Conservation (phyloP, 768 basidiomycete species). For the Tylopilus sp. region DNA sequence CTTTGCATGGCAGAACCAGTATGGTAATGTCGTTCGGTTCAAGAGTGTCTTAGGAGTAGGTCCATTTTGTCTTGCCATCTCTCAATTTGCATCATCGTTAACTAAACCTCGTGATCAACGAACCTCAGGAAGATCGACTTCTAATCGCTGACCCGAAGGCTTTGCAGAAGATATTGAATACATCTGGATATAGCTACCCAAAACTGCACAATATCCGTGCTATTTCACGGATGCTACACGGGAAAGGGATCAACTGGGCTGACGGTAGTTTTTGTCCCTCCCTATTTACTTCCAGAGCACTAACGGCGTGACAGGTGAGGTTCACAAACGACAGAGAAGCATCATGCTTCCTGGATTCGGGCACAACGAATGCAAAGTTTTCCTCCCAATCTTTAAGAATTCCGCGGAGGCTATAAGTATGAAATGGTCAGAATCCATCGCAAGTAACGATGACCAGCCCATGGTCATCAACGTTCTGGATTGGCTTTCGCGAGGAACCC, state of each 20-base stretch:
- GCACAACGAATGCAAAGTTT: slow-evolving; percentile 45
- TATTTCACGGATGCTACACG: slow-evolving; percentile 13
- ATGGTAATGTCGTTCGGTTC: slow-evolving; percentile 25
- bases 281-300: too few species aligned
- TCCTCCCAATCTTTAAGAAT: slow-evolving; percentile 47
- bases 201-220: not conserved
- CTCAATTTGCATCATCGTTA: not conserved
- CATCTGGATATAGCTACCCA: not conserved
- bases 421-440: slow-evolving; percentile 20
- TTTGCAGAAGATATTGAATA: not conserved
- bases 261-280: slow-evolving; percentile 27
- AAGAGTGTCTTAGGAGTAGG: slow-evolving; percentile 24
- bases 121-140: not conserved
- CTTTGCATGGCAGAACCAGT: slow-evolving; percentile 27
- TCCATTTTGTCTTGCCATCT: not conserved
- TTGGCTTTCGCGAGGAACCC: slow-evolving; percentile 39
- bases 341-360: slow-evolving; percentile 57
- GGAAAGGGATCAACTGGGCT: slow-evolving; percentile 38
- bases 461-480: slow-evolving; percentile 17
- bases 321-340: slow-evolving; percentile 49
- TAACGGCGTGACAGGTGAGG: too few species aligned
- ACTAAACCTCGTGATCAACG: not conserved
- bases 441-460: not conserved
- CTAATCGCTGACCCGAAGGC: not conserved
- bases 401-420: slow-evolving; percentile 21